These are phyloP conservation scores for Fusarium nygamai DNA, from an alignment of 2,329 filamentous ascomycete species.

Conservation along the genomic window DNA sequence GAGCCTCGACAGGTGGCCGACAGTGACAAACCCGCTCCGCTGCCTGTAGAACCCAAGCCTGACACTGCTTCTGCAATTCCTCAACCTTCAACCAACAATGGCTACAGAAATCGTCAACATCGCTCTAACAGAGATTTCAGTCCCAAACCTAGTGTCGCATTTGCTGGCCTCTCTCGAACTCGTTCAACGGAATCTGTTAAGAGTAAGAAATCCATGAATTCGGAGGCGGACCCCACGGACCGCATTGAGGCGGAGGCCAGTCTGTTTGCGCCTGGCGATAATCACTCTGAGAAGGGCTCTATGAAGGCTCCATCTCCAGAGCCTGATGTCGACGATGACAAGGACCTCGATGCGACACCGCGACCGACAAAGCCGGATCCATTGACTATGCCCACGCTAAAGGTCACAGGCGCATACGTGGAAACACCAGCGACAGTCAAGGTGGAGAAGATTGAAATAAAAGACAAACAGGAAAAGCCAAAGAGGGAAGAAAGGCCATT, in stretches of 20 bases:
- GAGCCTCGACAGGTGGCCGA: conserved; percentile 30
- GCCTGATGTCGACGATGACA: conserved; percentile 47
- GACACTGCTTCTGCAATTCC: conserved; percentile 24
- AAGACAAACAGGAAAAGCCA: conserved; percentile 30
- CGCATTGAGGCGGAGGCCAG: conserved; percentile 66
- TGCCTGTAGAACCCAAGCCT: conserved; percentile 24
- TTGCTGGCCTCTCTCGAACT: conserved; percentile 55
- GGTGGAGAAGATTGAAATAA: conserved; percentile 46
- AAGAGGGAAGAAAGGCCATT: conserved; percentile 18
- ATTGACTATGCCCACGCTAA: conserved; percentile 62
- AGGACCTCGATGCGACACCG: conserved; percentile 58
- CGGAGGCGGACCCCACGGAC: conserved; percentile 64
- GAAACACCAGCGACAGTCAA: conserved; percentile 63
- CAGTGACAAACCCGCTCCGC: conserved; percentile 18
- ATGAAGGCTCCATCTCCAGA: conserved; percentile 59
- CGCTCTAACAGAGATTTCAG: conserved; percentile 38
- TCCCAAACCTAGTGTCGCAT: conserved; percentile 57
- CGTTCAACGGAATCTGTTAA: conserved; percentile 58
- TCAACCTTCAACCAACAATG: conserved; percentile 30
- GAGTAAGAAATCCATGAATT: conserved; percentile 59
- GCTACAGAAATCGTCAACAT: conserved; percentile 16
- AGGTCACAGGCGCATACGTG: conserved; percentile 64
- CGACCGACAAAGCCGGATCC: conserved; percentile 56
- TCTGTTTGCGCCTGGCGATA: conserved; percentile 64
- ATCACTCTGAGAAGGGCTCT: conserved; percentile 66